Percentiles rank a stretch among this genome's conserved stretches.
These are phyloP conservation scores for Stenocarpella maydis DNA, from an alignment of 2,329 filamentous ascomycete genomes.

Conservation along the genomic window DNA sequence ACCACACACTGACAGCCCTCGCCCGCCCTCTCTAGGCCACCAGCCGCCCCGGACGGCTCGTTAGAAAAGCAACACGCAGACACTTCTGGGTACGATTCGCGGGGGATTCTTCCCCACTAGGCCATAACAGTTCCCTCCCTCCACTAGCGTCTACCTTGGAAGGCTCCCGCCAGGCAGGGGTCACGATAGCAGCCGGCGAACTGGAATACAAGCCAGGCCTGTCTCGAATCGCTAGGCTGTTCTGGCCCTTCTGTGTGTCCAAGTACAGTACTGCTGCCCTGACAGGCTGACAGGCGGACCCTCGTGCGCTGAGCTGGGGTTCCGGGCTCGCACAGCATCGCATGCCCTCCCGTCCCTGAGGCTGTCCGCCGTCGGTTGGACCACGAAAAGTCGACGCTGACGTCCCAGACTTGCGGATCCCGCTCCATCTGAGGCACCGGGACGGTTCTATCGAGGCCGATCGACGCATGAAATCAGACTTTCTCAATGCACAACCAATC, in stretches of 20 bases:
- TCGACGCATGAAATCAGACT: constrained; percentile 12
- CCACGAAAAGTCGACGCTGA: constrained; percentile 13
- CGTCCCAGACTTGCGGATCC: constrained; percentile 28
- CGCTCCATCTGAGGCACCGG: constrained; percentile 16
- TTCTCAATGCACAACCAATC: constrained; percentile 1
- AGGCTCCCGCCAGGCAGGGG: constrained; percentile 27
- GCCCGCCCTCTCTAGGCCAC: constrained; percentile 13
- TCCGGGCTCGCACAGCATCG: constrained; percentile 3
- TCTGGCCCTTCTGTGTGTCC: constrained; percentile 20
- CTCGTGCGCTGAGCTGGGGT: constrained; percentile 28
- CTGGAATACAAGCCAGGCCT: constrained; percentile 35
- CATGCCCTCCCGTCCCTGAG: constrained; percentile 8
- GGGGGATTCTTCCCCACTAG: constrained; percentile 31
- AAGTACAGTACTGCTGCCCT: background rate
- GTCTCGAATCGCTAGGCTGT: constrained; percentile 23
- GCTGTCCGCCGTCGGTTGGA: constrained; percentile 16
- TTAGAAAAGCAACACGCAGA: constrained; percentile 16
- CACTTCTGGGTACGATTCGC: constrained; percentile 23
- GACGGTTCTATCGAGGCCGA: constrained; percentile 24
- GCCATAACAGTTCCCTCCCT: constrained; percentile 29
- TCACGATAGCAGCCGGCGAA: constrained; percentile 33
- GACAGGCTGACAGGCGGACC: constrained; percentile 16
- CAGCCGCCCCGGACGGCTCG: constrained; percentile 1
- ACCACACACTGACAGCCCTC: constrained; percentile 27
- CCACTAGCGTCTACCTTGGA: constrained; percentile 29